A percentile compares a stretch with the other conserved stretches of the same genome.
Evolutionary conservation across 306 rosid genomes (phyloP).

Genomic region (Pterocarpus santalinus): DNA sequence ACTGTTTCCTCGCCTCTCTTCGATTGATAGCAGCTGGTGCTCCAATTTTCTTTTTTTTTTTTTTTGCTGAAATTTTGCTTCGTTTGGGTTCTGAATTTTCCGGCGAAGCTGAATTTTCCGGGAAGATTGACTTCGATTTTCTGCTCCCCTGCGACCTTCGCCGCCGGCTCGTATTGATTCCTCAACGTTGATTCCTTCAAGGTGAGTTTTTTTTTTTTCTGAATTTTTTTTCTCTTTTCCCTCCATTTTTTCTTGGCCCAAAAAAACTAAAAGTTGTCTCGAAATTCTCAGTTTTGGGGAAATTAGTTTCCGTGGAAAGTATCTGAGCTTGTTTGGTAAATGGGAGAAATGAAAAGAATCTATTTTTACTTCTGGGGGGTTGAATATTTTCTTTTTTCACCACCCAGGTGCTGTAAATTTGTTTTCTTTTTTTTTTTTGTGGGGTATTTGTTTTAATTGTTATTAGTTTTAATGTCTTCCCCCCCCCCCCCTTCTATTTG

Average conservation of each 20-base stretch:
- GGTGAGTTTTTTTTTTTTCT: conserved; percentile 48
- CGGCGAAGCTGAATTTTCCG: conserved; percentile 37
- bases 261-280: background rate
- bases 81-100: conserved; percentile 49
- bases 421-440: background rate
- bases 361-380: conserved; percentile 19
- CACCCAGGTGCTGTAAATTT: background rate
- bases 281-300: background rate
- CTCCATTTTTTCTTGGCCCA: background rate
- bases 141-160: conserved; percentile 51
- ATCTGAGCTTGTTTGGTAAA: conserved; percentile 21
- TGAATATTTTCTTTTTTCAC: background rate
- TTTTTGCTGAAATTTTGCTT: background rate
- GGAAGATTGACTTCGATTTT: conserved; percentile 43
- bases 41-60: background rate
- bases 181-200: conserved; percentile 43
- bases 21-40: background rate
- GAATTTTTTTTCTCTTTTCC: background rate
- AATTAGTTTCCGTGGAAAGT: conserved; percentile 3
- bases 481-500: background rate
- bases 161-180: conserved; percentile 42
- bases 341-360: background rate
- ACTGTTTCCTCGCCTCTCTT: conserved; percentile 28
- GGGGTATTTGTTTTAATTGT: background rate
- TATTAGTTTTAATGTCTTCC: conserved; percentile 23